These are phyloP conservation scores for Neofusicoccum cordaticola DNA, from an alignment of 2,329 filamentous ascomycete genomes.

Conservation along the genomic window DNA sequence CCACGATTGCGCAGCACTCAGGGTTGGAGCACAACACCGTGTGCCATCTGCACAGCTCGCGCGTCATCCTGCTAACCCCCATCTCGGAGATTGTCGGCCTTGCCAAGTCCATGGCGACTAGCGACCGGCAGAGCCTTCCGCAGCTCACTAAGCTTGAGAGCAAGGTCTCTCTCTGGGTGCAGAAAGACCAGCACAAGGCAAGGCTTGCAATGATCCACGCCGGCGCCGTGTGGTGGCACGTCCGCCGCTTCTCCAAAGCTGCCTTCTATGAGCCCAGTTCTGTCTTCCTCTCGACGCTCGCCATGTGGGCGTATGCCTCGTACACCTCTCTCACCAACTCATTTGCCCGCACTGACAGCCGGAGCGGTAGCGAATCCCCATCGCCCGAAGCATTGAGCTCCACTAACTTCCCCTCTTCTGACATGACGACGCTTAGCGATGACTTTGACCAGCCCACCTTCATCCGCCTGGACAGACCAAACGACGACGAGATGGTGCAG, in stretches of 20 bases:
- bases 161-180: constrained; percentile 49
- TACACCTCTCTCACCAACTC: not conserved
- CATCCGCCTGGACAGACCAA: constrained; percentile 55
- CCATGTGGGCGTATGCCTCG: constrained; percentile 47
- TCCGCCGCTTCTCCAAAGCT: constrained; percentile 49
- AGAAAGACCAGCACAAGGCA: constrained; percentile 55
- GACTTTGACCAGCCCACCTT: constrained; percentile 31
- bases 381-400: not conserved
- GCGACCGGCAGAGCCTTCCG: constrained; percentile 12
- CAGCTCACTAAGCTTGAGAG: constrained; percentile 11
- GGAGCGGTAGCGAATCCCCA: constrained; percentile 1
- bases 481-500: constrained; percentile 59
- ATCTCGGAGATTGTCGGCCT: constrained; percentile 47
- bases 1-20: constrained; percentile 46
- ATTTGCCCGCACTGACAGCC: not conserved
- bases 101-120: constrained; percentile 28
- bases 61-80: constrained; percentile 53
- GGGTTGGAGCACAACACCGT: constrained; percentile 56
- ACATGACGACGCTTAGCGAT: not conserved
- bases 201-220: constrained; percentile 56
- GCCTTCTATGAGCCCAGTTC: constrained; percentile 49
- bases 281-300: constrained; percentile 46
- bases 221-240: constrained; percentile 52
- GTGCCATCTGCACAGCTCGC: constrained; percentile 54
- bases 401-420: not conserved